Evolutionary conservation across 192 early-diverging fungal genomes (phyloP), one percentile per base, ranked within the genome.

Genomic region (Backusella tuberculispora): DNA sequence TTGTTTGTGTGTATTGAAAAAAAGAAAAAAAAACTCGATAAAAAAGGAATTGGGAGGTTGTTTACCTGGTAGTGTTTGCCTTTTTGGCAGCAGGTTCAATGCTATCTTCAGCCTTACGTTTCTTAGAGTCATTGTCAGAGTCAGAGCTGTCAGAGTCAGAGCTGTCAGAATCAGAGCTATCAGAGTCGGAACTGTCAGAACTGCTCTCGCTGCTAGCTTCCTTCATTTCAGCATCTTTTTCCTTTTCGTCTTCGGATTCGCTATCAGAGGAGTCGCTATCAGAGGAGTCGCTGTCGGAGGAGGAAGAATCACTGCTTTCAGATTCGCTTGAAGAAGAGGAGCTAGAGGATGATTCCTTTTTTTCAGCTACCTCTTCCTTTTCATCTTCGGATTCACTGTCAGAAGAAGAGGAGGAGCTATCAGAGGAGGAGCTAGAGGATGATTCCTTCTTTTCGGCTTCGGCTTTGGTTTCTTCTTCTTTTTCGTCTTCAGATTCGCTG

Each of bases 51-150:
- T 34, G 29, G 53, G 19, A 29, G 37, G 29, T 42, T 56, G 7
- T 64, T 47, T 76, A 77, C 53, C 50, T 68, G 46, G 47, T 48
- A 13, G 69, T 53, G 29, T 38, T 56, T 42, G 68, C 67, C 37
- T 72, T 79, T 17, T 63, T n/a, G n/a, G n/a, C 44, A 9, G 67
- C 26, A 7, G 67, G 45, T 44, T 63, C 78, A 60, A 77, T 67
- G 17, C 13, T n/a, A 69, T 76, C 77, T 29, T 83, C 81, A 19
- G 75, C 75, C 73, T 79, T 83, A 69, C 78, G 84, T 74, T 83
- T 90, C 63, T 85, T 84, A 42, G 79, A 69, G 21, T 79, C 74
- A 45, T 26, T 29, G 40, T 42, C 68, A 64, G 66, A 66, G 24
- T 66, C 80, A 1, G 81, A 60, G 14, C 34, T 37, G 13, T 68